Evolutionary conservation across 192 early-diverging fungal species (phyloP), one percentile per base, ranked within the genome.

Genomic region (Backusella luteola): DNA sequence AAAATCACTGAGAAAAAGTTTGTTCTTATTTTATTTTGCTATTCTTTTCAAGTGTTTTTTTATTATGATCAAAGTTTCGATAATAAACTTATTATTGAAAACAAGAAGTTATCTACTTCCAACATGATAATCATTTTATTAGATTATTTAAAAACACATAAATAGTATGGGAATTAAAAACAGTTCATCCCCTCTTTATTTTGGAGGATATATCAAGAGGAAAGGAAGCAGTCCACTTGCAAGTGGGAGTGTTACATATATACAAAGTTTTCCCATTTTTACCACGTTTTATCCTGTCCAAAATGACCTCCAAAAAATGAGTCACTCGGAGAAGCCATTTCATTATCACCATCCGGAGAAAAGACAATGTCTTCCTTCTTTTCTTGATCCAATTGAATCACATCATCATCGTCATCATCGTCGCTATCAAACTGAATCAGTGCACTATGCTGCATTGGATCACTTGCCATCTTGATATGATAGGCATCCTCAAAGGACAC

Each of bases 401-500:
- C 52, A 39, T 76, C 75, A 9, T 71, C 69, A 59, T 26, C 76
- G 6, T 71, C 76, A 59, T 63, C 56, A 7, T 56, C 53, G 32
- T 77, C 76, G 23, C 34, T 36, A 26, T 80, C 79, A 73, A 80
- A 80, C n/a, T 70, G 73, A 56, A 80, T 80, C 5, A 80, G 34
- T 35, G 79, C 67, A 35, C 79, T 80, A 34, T 73, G 44, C 29
- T 75, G 70, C 17, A 63, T 75, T 17, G 80, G 68, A 4, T 76
- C 75, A 19, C 81, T 72, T n/a, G 77, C 81, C 69, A 83, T 76
- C 19, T 80, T 86, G 63, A 89, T 85, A 46, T 85, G 66, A 35
- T 85, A 85, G 3, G 88, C 88, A 67, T 89, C 88, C 69, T 89
- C 88, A 83, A 89, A 89, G 1, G 88, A 89, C 6, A 88, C 38